Percentiles rank a stretch among this genome's conserved stretches.
phyloP scores from a whole-genome alignment of 1,139 yeast species.

The Wickerhamiella infanticola region DNA sequence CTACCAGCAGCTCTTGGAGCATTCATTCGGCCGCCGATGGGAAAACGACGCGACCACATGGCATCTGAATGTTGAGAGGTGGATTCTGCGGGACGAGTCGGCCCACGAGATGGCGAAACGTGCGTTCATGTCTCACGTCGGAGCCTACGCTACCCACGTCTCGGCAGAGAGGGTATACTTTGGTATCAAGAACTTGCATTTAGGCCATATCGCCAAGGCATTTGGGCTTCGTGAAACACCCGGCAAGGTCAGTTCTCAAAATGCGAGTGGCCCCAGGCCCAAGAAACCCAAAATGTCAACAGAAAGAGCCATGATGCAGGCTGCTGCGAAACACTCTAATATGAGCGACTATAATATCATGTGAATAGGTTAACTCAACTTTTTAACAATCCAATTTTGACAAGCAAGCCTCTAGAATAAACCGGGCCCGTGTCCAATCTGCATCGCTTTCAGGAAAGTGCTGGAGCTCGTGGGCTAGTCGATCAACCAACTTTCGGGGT shows the following conservation, averaged over 20 bases:
- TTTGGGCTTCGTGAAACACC: slow-evolving; percentile 94
- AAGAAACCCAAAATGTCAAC: slow-evolving; percentile 13
- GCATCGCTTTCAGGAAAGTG: not conserved
- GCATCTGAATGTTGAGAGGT: slow-evolving; percentile 82
- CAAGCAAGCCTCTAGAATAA: not conserved
- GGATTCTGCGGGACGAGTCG: slow-evolving; percentile 55
- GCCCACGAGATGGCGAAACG: slow-evolving; percentile 50
- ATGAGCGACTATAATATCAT: slow-evolving; percentile 61
- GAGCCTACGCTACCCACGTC: slow-evolving; percentile 96
- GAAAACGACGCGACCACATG: slow-evolving; percentile 92
- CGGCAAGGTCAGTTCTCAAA: slow-evolving; percentile 33
- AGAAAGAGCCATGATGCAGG: slow-evolving; percentile 53
- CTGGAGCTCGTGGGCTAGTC: not conserved
- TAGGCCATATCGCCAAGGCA: slow-evolving; percentile 90
- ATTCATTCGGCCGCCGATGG: slow-evolving; percentile 64
- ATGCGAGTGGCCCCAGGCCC: slow-evolving; percentile 19
- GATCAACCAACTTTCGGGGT: not conserved
- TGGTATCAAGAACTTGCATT: slow-evolving; percentile 65
- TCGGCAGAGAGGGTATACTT: slow-evolving; percentile 62
- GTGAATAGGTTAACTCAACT: slow-evolving; percentile 13
- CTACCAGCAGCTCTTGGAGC: slow-evolving; percentile 36
- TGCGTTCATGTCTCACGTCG: slow-evolving; percentile 74
- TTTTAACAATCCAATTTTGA: not conserved
- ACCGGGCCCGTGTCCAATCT: not conserved
- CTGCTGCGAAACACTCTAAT: slow-evolving; percentile 59